Conservation (phyloP, 1,139 yeast genomes). For the Hansenula lynferdii region DNA sequence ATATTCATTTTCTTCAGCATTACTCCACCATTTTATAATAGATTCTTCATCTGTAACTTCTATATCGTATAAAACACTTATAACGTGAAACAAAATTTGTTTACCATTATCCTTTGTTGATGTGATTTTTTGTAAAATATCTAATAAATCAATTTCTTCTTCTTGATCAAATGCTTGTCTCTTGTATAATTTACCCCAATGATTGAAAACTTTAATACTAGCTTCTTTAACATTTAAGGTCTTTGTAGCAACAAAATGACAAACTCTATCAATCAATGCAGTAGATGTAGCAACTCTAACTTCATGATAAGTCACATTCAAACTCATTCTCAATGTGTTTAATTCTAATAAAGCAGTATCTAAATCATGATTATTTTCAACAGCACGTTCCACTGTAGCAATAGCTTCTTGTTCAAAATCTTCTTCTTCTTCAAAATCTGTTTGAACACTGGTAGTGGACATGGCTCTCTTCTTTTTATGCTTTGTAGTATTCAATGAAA, state of each 20-base stretch:
- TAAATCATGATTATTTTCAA: slow-evolving; percentile 85
- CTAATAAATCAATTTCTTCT: slow-evolving; percentile 73
- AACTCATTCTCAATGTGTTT: slow-evolving; percentile 93
- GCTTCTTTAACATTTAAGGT: slow-evolving; percentile 77
- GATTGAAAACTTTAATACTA: slow-evolving; percentile 61
- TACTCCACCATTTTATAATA: slow-evolving; percentile 78
- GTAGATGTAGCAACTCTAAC: slow-evolving; percentile 78
- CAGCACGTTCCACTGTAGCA: slow-evolving; percentile 90
- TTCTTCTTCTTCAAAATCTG: slow-evolving; percentile 72
- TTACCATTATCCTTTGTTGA: slow-evolving; percentile 16
- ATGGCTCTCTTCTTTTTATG: slow-evolving; percentile 42
- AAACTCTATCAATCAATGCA: slow-evolving; percentile 65
- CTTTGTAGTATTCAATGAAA: slow-evolving; percentile 43
- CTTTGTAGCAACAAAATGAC: slow-evolving; percentile 69
- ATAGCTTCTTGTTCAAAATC: slow-evolving; percentile 84
- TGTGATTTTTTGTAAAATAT: slow-evolving; percentile 49
- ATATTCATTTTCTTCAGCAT: slow-evolving; percentile 37
- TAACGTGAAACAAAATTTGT: slow-evolving; percentile 46
- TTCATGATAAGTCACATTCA: slow-evolving; percentile 93
- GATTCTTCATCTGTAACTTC: slow-evolving; percentile 82
- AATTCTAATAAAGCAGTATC: slow-evolving; percentile 91
- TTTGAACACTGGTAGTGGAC: slow-evolving; percentile 38
- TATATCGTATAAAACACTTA: slow-evolving; percentile 67
- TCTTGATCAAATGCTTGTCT: slow-evolving; percentile 78
- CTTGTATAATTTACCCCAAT: slow-evolving; percentile 76